A percentile compares a stretch with the other conserved stretches of the same genome.
phyloP scores from a whole-genome alignment of 345 rosid genomes.

The Citrus inodora region DNA sequence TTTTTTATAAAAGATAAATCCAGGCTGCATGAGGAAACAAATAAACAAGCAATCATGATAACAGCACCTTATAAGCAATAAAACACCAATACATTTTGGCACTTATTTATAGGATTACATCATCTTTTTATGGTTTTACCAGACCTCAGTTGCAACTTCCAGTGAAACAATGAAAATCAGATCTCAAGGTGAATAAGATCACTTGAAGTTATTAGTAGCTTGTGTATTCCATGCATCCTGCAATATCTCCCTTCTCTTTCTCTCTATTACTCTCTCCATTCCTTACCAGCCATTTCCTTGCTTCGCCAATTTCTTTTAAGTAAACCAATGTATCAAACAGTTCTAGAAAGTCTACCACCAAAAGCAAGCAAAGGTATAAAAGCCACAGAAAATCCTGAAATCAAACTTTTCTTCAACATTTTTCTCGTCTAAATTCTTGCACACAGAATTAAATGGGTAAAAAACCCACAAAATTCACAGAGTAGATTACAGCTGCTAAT shows the following conservation, averaged over 20 bases:
- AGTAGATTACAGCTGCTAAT: too few species aligned
- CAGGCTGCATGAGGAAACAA: background rate
- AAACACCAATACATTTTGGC: background rate
- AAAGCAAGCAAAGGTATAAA: background rate
- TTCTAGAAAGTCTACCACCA: background rate
- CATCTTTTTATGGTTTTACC: too few species aligned
- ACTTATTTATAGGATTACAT: background rate
- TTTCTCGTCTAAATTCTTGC: background rate
- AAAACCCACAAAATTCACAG: too few species aligned
- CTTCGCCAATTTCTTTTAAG: background rate
- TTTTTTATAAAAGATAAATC: background rate
- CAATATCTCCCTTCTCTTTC: background rate
- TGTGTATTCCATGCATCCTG: background rate
- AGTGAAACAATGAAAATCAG: background rate
- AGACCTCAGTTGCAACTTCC: background rate
- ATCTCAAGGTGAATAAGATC: background rate
- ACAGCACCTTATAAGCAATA: background rate
- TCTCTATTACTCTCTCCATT: background rate
- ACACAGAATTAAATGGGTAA: background rate
- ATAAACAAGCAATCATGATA: background rate
- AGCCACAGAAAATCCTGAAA: background rate
- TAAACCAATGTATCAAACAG: too few species aligned
- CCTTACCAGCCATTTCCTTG: background rate
- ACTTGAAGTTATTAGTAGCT: background rate
- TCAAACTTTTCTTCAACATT: background rate